Evolutionary conservation across 2,329 filamentous ascomycete genomes (phyloP), one percentile per base, ranked within the genome.

Genomic region (Colletotrichum cereale): DNA sequence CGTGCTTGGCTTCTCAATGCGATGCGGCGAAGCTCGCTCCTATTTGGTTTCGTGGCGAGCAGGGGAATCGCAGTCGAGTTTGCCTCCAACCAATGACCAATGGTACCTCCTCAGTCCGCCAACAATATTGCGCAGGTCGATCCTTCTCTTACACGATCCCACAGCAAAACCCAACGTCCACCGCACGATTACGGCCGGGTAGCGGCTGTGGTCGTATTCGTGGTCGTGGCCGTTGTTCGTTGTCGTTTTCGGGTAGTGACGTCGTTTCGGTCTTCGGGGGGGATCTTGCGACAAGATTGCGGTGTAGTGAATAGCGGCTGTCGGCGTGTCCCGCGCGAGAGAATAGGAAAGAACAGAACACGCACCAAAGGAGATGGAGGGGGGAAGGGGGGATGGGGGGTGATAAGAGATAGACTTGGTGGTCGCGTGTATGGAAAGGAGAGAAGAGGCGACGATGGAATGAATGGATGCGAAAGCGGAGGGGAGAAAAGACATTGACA

Each of bases 61-160:
- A 16, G 26, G 26, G 48, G n/a, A 29, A n/a, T 42, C 26, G 64
- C 29, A 53, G 40, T 63, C 52, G 63, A 24, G 44, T 4, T 42
- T 40, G 55, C 29, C 53, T 44, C 67, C 48, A 55, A 52, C 50
- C 6, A 50, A 57, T 34, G 24, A 14, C 11, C 36, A 50, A 57
- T 34, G 24, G 16, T 21, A 26, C 36, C 7, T 31, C 36, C 48
- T 8, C 48, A 24, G 61, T 34, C 18, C 34, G 47, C 60, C 47
- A 60, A 48, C 31, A 64, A 64, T 64, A 44, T 67, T 40, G 34
- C 58, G 44, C 38, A 60, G 65, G 66, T 31, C 60, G 65, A 69
- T 72, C 69, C 65, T 72, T 40, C 65, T 72, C 66, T 72, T 64
- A 55, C 50, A 62, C 68, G 44, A 61, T 69, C 68, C 58, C 66